These are phyloP conservation scores for Penicillium alfredii DNA, from an alignment of 495 filamentous ascomycete genomes.

Conservation along the genomic window DNA sequence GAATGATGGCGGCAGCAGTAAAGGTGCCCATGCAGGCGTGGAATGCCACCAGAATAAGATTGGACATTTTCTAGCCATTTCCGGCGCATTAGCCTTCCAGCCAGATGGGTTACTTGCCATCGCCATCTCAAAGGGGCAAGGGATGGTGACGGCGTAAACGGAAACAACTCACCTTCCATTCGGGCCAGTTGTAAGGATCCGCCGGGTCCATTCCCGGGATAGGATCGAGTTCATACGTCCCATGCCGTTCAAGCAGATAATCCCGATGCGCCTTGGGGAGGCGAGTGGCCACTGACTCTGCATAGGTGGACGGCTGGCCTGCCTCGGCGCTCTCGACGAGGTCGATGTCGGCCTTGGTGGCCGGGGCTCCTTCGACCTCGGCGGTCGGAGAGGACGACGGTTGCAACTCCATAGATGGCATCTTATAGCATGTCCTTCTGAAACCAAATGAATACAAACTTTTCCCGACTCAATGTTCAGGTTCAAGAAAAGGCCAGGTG, in stretches of 20 bases:
- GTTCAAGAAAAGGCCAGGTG: no score
- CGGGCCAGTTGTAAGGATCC: conserved; percentile 54
- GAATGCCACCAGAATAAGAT: conserved; percentile 49
- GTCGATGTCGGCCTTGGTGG: conserved; percentile 25
- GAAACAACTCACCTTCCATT: conserved; percentile 46
- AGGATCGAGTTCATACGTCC: conserved; percentile 49
- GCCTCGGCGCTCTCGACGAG: conserved; percentile 30
- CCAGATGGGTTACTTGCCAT: not conserved
- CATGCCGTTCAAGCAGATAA: conserved; percentile 49
- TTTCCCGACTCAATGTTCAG: no score
- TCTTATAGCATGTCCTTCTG: no score
- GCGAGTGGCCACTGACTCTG: conserved; percentile 26
- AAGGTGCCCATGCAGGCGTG: conserved; percentile 54
- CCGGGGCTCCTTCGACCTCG: conserved; percentile 9
- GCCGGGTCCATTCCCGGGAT: conserved; percentile 43
- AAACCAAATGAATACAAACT: no score
- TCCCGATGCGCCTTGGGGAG: conserved; percentile 40
- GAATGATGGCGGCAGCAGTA: conserved; percentile 47
- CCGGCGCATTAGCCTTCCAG: conserved; percentile 7
- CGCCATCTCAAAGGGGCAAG: no score
- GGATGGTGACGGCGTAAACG: no score
- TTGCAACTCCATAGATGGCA: conserved; percentile 25
- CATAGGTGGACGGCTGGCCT: conserved; percentile 22
- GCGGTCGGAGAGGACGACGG: conserved; percentile 14
- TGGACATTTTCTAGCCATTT: conserved; percentile 46